Conservation (phyloP, 441 rosid species). For the Gossypium gossypioides region DNA sequence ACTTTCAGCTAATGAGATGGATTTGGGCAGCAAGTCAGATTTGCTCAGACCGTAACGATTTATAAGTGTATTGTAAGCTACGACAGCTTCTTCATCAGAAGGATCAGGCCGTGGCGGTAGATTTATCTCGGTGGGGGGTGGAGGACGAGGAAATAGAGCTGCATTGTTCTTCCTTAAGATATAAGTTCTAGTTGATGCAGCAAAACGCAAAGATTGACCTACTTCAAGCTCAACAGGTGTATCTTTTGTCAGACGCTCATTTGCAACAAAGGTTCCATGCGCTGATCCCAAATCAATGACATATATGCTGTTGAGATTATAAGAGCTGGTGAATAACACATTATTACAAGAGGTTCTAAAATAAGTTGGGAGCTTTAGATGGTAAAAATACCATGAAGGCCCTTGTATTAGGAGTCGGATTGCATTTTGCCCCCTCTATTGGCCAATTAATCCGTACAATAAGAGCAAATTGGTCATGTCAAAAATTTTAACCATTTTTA, state of each 20-base stretch:
- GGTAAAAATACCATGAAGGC: too few species aligned
- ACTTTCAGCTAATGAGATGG: constrained; percentile 22
- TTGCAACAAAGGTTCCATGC: constrained; percentile 86
- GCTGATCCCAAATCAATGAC: constrained; percentile 95
- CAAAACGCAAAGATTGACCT: constrained; percentile 85
- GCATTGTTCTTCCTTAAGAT: constrained; percentile 70
- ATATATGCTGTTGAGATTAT: constrained; percentile 44
- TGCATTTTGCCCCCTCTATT: too few species aligned
- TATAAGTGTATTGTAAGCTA: constrained; percentile 69
- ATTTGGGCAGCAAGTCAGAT: constrained; percentile 22
- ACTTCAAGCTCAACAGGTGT: constrained; percentile 84
- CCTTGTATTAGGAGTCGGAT: too few species aligned
- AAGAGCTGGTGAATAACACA: constrained; percentile 6
- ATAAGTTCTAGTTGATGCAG: constrained; percentile 83
- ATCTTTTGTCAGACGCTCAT: constrained; percentile 73
- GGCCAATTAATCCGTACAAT: too few species aligned
- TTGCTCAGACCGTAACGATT: constrained; percentile 67
- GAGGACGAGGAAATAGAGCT: not conserved
- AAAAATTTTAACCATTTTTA: too few species aligned
- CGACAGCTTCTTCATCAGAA: constrained; percentile 76
- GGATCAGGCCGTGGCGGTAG: constrained; percentile 75
- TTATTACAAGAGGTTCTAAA: constrained; percentile 4
- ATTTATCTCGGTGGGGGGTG: constrained; percentile 47
- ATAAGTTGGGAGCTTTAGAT: not conserved
- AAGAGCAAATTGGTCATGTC: too few species aligned